Evolutionary conservation across 108 stramenopile species (phyloP), one percentile per base, ranked within the genome.

Genomic region (Fragilariopsis cylindrus): DNA sequence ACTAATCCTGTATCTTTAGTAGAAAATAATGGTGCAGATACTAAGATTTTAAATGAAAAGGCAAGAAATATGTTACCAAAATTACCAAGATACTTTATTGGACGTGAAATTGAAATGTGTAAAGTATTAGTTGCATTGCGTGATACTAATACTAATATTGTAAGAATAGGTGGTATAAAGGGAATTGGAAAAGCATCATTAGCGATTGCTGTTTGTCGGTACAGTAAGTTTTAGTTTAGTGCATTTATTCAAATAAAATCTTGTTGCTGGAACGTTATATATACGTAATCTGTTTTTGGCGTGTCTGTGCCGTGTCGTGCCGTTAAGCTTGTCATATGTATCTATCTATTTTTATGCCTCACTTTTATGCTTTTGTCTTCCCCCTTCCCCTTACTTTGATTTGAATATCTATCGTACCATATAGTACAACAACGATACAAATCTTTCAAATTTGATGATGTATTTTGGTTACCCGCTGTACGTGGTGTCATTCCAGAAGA

Each of bases 81-180:
- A 15, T 30, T 80, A 67, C 89, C 92, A 2, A 78, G 81, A 47
- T 82, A 85, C 47, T 93, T 90, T 68, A 67, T 87, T n/a, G 92
- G 92, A 42, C 76, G 92, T 8, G 89, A 93, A 48, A 79, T 82
- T 11, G 83, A 89, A 48, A 83, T 89, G 73, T 88, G 85, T 76
- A 66, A 65, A 5, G 57, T 89, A 7, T 48, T 93, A 60, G 74
- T 85, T 54, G 75, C 77, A 5, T 69, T 90, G 48, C 72, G 84
- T 4, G 57, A 57, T 11, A 56, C 81, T 7, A 73, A 81, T 40
- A 15, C 43, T 45, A 63, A 63, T 9, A 69, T 90, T 5, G 85
- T 90, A 13, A 64, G 83, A 13, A 50, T 88, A 41, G 80, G 82
- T 8, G 92, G 92, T 44, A 19, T 43, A 21, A 60, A 71, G 18